Conservation (phyloP, 1,139 yeast species). For the Sugiyamaella grinbergsii region DNA sequence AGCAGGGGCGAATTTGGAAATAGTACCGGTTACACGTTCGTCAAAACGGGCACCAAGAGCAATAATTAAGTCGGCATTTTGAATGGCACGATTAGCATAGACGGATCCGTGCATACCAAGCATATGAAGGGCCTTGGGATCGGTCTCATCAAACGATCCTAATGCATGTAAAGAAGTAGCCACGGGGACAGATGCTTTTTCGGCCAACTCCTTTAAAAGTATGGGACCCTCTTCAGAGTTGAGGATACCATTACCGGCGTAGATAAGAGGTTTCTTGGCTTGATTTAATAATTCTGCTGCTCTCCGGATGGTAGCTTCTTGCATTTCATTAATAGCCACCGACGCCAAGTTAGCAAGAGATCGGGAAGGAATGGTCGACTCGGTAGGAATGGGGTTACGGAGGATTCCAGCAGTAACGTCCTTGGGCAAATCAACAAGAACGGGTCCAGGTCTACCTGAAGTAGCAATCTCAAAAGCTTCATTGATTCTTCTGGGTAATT, state of each 20-base stretch:
- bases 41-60: slow-evolving; percentile 98
- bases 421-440: slow-evolving; percentile 93
- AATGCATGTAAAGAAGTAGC: slow-evolving; percentile 93
- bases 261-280: slow-evolving; percentile 85
- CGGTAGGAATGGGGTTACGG: slow-evolving; percentile 83
- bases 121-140: slow-evolving; percentile 89
- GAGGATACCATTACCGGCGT: slow-evolving; percentile 90
- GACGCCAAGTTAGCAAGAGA: slow-evolving; percentile 72
- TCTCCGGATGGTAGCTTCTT: slow-evolving; percentile 69
- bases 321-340: slow-evolving; percentile 73
- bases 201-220: slow-evolving; percentile 78
- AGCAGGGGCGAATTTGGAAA: slow-evolving; percentile 87
- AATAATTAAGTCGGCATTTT: slow-evolving; percentile 86
- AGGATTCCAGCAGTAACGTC: slow-evolving; percentile 94
- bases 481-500: slow-evolving; percentile 90
- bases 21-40: slow-evolving; percentile 92
- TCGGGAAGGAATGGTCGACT: slow-evolving; percentile 80
- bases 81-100: slow-evolving; percentile 92
- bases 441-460: slow-evolving; percentile 97
- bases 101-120: slow-evolving; percentile 98
- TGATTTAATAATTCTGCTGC: slow-evolving; percentile 76
- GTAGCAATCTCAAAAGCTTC: slow-evolving; percentile 98
- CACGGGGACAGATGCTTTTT: slow-evolving; percentile 90
- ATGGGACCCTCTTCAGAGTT: slow-evolving; percentile 80
- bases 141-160: slow-evolving; percentile 92